Conservation (phyloP, 805 yeast genomes). For the Saturnispora bothae region DNA sequence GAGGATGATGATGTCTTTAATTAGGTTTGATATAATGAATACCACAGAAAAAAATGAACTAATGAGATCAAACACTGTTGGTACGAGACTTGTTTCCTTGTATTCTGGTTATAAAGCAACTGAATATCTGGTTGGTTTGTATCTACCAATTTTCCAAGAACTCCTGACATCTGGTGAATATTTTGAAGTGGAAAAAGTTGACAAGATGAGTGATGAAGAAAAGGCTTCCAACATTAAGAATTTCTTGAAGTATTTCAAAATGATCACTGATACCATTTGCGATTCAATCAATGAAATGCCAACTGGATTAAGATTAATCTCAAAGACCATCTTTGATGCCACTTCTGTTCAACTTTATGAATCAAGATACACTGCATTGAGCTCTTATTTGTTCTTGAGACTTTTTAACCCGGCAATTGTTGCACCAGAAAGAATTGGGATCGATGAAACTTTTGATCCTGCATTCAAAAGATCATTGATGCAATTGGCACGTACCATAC, state of each 20-base stretch:
- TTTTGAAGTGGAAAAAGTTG: conserved; percentile 41
- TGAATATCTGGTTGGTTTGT: conserved; percentile 41
- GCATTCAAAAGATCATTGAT: conserved; percentile 51
- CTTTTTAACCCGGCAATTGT: conserved; percentile 84
- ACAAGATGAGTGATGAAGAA: conserved; percentile 24
- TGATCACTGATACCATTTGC: conserved; percentile 49
- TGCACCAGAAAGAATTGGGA: conserved; percentile 56
- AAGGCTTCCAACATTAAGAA: conserved; percentile 33
- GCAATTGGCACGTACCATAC: conserved; percentile 73
- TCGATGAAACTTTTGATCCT: conserved; percentile 13
- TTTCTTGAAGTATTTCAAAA: conserved; percentile 47
- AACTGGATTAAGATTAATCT: conserved; percentile 56
- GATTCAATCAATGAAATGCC: conserved; percentile 53
- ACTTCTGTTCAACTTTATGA: conserved; percentile 56
- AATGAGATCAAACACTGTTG: conserved; percentile 70
- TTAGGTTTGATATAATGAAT: conserved; percentile 50
- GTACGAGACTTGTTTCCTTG: conserved; percentile 65
- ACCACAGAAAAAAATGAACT: conserved; percentile 61
- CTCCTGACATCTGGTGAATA: conserved; percentile 37
- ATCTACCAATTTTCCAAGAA: conserved; percentile 48
- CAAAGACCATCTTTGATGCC: conserved; percentile 50
- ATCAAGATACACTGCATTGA: conserved; percentile 61
- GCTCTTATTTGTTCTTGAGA: conserved; percentile 76
- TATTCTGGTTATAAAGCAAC: conserved; percentile 60
- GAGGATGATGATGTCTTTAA: conserved; percentile 41